These are phyloP conservation scores for Detonula confervacea DNA, from an alignment of 352 stramenopile genomes.

Conservation along the genomic window DNA sequence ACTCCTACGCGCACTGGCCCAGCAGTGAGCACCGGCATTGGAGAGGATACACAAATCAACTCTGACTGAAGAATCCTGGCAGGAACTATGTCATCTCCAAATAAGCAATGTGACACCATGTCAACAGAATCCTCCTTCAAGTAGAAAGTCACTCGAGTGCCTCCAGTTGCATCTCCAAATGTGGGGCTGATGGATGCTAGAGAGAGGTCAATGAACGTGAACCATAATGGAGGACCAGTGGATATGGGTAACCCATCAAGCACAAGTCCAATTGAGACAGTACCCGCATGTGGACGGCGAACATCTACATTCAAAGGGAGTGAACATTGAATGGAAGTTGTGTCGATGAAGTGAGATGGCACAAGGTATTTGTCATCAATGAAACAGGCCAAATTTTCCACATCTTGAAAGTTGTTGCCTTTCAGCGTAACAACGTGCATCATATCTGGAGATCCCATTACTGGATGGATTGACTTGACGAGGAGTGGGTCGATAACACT, in stretches of 20 bases:
- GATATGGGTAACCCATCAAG: conserved; percentile 39
- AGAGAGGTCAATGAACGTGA: conserved; percentile 47
- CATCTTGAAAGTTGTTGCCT: conserved; percentile 49
- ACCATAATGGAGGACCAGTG: conserved; percentile 31
- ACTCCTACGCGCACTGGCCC: conserved; percentile 45
- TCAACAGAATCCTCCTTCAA: conserved; percentile 22
- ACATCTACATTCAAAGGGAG: conserved; percentile 31
- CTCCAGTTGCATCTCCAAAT: conserved; percentile 68
- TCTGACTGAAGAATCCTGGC: conserved; percentile 12
- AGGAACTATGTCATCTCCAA: conserved; percentile 42
- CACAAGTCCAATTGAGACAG: conserved; percentile 35
- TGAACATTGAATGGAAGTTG: conserved; percentile 44
- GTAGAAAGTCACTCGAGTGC: conserved; percentile 62
- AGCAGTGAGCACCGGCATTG: not conserved
- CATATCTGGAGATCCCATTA: conserved; percentile 27
- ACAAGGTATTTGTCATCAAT: conserved; percentile 39
- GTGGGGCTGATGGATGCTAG: conserved; percentile 60
- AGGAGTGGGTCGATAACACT: conserved; percentile 51
- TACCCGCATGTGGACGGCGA: too few relatives aligned
- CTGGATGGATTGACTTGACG: conserved; percentile 42
- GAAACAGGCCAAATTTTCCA: conserved; percentile 50
- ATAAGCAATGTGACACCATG: conserved; percentile 47
- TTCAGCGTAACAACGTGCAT: conserved; percentile 34
- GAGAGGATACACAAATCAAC: conserved; percentile 44
- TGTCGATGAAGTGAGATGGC: conserved; percentile 38